These are phyloP conservation scores for Vicia villosa DNA, from an alignment of 306 rosid species.

Conservation along the genomic window DNA sequence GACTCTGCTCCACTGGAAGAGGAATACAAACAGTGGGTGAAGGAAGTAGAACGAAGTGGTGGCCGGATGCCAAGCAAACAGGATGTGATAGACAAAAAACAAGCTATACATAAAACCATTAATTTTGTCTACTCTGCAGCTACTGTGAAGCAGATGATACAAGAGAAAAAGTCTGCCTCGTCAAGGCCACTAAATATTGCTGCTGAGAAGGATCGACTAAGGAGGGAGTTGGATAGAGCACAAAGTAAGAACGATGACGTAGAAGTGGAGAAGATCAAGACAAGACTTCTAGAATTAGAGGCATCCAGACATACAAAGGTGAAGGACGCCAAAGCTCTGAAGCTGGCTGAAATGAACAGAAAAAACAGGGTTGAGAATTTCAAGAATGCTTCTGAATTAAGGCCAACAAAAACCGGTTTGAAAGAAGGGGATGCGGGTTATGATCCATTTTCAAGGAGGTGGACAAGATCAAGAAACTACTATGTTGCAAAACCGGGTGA, in stretches of 20 bases:
- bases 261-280: conserved; percentile 69
- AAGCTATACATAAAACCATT: conserved; percentile 69
- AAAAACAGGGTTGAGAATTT: conserved; percentile 93
- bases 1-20: conserved; percentile 80
- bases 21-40: conserved; percentile 87
- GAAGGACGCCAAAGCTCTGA: conserved; percentile 79
- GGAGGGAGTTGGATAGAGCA: conserved; percentile 78
- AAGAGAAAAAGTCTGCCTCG: conserved; percentile 85
- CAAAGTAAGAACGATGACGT: conserved; percentile 61
- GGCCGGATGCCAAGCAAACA: conserved; percentile 78
- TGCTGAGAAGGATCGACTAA: conserved; percentile 93
- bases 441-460: conserved; percentile 97
- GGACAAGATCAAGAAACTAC: conserved; percentile 97
- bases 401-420: conserved; percentile 52
- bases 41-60: conserved; percentile 81
- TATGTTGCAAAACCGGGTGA: conserved; percentile 68
- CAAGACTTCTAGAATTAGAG: conserved; percentile 70
- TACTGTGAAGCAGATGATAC: conserved; percentile 89
- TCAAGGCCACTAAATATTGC: conserved; percentile 86
- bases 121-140: conserved; percentile 84
- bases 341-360: conserved; percentile 92
- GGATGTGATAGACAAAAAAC: conserved; percentile 66
- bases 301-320: conserved; percentile 59
- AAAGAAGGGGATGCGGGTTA: conserved; percentile 97
- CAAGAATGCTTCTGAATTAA: conserved; percentile 86